Evolutionary conservation across 139 green algal genomes (phyloP), one percentile per base, ranked within the genome.

Genomic region (Chlorella ohadii): DNA sequence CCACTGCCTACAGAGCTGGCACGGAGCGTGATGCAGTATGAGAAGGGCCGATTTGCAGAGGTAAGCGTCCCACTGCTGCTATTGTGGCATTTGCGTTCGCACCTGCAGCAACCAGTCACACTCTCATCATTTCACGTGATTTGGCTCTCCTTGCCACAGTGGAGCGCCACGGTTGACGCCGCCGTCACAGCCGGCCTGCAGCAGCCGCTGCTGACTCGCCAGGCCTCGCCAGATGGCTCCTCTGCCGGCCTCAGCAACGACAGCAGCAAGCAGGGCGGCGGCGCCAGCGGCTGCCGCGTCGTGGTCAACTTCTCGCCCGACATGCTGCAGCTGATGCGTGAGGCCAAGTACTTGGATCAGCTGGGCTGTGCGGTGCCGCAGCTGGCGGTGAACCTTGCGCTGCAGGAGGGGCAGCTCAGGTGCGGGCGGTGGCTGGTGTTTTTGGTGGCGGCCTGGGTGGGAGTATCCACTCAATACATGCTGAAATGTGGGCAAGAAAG

Each of bases 351-450:
- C 88, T 85, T 98, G 79, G 94, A 98, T 87, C 90, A 93, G 72
- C 94, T 98, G 89, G 93, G 94, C n/a, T 97, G 98, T 82, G 70
- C 81, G 17, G 94, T 98, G 76, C 94, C 95, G 19, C 94, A 96
- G 81, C 90, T 94, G 28, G 93, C 94, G 1, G 89, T 97, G 23
- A 97, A 96, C 78, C 88, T 96, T 25, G 91, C 93, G 17, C 90
- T 98, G 82, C 93, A 96, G 84, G 91, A 96, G 67, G 87, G 92
- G 61, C 95, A 96, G 83, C 95, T 96, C 87, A 89, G 92, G 61
- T 63, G 36, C 19, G 73, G 20, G 16, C 39, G 19, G n/a, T 4
- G 31, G 41, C 19, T 78, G 76, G 34, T 93, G 90, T 85, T 88
- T 93, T 28, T 93, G 96, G 74, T 89, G 82, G 20, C 25, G 23